Evolutionary conservation across 1,284 basidiomycete genomes (phyloP).

Genomic region (Malassezia sp.): DNA sequence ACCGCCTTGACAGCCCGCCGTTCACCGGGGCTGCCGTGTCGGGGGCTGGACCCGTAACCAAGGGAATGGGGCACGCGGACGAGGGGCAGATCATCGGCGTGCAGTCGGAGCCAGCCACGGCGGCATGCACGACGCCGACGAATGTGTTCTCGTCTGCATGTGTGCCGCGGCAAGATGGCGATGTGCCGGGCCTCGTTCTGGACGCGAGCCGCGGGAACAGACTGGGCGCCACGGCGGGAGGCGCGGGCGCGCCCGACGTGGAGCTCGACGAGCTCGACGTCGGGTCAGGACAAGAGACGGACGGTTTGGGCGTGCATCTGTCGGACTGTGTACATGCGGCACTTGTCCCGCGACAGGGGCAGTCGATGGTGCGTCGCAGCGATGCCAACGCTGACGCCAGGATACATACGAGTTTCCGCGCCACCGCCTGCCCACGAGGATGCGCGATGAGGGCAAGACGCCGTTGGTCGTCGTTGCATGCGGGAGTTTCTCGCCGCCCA

Average conservation of each 20-base stretch:
- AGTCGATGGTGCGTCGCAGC: constrained; percentile 15
- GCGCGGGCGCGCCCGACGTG: constrained; percentile 18
- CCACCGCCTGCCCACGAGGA: constrained; percentile 36
- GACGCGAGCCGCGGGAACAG: constrained; percentile 3
- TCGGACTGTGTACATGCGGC: not conserved
- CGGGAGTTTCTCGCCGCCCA: constrained; percentile 53
- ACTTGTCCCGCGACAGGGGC: constrained; percentile 27
- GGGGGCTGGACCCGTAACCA: constrained; percentile 27
- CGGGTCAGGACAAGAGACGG: too few species aligned
- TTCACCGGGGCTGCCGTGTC: constrained; percentile 41
- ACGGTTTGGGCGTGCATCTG: too few species aligned
- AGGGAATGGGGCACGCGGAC: constrained; percentile 13
- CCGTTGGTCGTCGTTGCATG: constrained; percentile 50
- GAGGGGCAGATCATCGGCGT: constrained; percentile 7
- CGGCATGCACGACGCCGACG: constrained; percentile 15
- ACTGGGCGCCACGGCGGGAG: too few species aligned
- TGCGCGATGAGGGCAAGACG: constrained; percentile 41
- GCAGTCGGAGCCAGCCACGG: constrained; percentile 6
- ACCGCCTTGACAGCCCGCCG: constrained; percentile 43
- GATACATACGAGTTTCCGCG: constrained; percentile 41
- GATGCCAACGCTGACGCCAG: constrained; percentile 5
- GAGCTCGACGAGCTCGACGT: constrained; percentile 30
- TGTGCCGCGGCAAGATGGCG: constrained; percentile 17
- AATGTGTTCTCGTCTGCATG: not conserved
- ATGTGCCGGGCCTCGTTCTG: constrained; percentile 30